These are phyloP conservation scores for Solanum hybrid DNA, from an alignment of 305 asterid genomes.

Conservation along the genomic window DNA sequence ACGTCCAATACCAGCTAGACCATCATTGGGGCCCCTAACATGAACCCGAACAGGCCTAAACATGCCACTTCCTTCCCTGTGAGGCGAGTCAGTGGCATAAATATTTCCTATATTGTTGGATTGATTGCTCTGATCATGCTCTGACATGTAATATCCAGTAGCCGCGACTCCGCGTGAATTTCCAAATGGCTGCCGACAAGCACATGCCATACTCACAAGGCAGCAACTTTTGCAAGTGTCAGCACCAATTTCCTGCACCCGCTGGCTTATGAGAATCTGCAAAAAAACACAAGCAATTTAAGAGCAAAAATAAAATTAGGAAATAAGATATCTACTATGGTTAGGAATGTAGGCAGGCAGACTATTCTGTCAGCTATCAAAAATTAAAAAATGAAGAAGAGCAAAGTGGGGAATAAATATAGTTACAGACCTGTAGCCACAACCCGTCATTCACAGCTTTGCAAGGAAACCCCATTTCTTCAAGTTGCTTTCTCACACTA, in stretches of 20 bases:
- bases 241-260: constrained; percentile 83
- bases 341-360: not conserved
- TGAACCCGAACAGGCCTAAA: constrained; percentile 83
- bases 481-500: constrained; percentile 86
- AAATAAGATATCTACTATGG: not conserved
- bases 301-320: constrained; percentile 5
- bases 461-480: constrained; percentile 97
- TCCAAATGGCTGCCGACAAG: constrained; percentile 71
- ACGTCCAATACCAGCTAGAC: constrained; percentile 92
- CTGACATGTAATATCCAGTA: constrained; percentile 66
- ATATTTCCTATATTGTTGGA: constrained; percentile 54
- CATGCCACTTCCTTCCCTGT: constrained; percentile 66
- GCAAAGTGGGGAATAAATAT: not conserved
- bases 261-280: constrained; percentile 90
- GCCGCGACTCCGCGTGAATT: constrained; percentile 51
- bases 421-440: constrained; percentile 81
- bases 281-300: constrained; percentile 11
- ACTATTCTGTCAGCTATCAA: not conserved
- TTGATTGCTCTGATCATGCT: constrained; percentile 49
- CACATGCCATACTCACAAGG: constrained; percentile 58
- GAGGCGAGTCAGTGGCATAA: constrained; percentile 62
- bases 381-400: not conserved
- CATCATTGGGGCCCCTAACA: constrained; percentile 81
- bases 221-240: constrained; percentile 89
- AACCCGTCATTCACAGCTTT: constrained; percentile 93